Base-by-base conservation (phyloP, 2,329 filamentous ascomycete genomes). In the Penicillium oxalicum region DNA sequence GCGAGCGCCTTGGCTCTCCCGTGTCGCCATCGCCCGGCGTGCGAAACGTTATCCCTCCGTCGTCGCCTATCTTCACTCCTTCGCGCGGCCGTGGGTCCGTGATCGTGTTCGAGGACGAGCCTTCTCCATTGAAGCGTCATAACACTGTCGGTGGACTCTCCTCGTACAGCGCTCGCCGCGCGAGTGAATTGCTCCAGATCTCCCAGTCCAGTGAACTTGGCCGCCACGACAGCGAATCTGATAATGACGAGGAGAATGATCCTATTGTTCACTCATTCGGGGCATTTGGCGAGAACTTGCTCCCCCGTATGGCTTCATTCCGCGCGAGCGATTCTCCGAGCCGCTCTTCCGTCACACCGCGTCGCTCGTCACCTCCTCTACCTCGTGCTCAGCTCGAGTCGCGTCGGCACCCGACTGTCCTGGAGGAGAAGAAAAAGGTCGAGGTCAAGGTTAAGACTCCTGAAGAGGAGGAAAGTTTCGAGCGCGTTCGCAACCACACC, bases 171-270 rank as follows among this genome's bases (percentile, higher is more conserved):
- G 66, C 66, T 25, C 64, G 44, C 53, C 66, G 44, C 62, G 70
- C 45, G 57, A 71, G 40, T 62, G 60, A 42, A 18, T 55, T 62
- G 41, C 53, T 67, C 27, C 59, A 61, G 46, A 69, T 60, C 45
- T 70, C 67, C 8, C 61, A 65, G n/a, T 51, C 64, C 13, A 66
- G 64, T 48, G 66, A 69, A 18, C 47, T 64, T 34, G 63, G 62
- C 49, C 68, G 70, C 45, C 66, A 72, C 4, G 83, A 86, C 13
- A 83, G 90, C 13, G 81, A 86, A 45, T 84, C 88, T 44, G 83
- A 95, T 54, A 84, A 87, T 0, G 86, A 91, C 59, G 91, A 96
- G 73, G 91, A 97, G 70, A 96, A 96, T 55, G 93, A 97, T 59
- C 91, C 91, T 2, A 83, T 95, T 47, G 77, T 96, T 13, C 88